Evolutionary conservation across 768 basidiomycete genomes (phyloP).

Genomic region (Trametes gibbosa): DNA sequence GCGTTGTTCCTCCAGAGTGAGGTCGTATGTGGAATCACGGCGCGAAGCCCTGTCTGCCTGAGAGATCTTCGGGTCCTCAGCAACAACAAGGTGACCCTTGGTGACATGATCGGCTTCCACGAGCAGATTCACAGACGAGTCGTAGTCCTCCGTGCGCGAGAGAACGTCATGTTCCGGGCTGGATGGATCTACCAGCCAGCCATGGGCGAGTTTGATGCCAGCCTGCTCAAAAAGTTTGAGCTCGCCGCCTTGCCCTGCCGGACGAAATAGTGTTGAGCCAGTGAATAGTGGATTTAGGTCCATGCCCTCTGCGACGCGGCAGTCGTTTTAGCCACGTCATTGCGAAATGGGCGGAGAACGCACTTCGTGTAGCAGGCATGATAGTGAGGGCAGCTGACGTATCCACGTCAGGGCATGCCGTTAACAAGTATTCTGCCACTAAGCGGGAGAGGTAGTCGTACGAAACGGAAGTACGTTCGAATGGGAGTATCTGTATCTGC

Average conservation of each 20-base stretch:
- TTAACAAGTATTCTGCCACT: constrained; percentile 79
- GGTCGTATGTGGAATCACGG: constrained; percentile 4
- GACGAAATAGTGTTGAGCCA: constrained; percentile 62
- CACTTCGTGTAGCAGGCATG: constrained; percentile 55
- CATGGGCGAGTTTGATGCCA: constrained; percentile 80
- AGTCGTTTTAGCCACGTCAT: not conserved
- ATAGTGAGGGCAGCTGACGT: constrained; percentile 71
- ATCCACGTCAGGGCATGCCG: constrained; percentile 53
- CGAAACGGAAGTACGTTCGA: constrained; percentile 64
- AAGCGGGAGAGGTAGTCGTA: constrained; percentile 85
- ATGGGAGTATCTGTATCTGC: constrained; percentile 70
- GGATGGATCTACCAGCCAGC: constrained; percentile 79
- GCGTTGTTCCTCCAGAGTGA: constrained; percentile 50
- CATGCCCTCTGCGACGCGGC: constrained; percentile 64
- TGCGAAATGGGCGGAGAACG: constrained; percentile 25
- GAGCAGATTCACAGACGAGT: constrained; percentile 68
- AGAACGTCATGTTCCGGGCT: constrained; percentile 58
- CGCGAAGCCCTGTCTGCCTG: constrained; percentile 26
- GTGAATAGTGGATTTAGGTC: constrained; percentile 87
- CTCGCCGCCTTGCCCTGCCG: constrained; percentile 65
- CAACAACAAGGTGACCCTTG: constrained; percentile 54
- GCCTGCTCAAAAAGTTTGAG: constrained; percentile 83
- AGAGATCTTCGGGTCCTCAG: constrained; percentile 27
- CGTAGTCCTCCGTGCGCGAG: constrained; percentile 60
- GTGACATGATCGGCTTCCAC: constrained; percentile 79